Evolutionary conservation across 169 alveolate genomes (phyloP), one percentile per base, ranked within the genome.

Genomic region (Cryptosporidium bovis): DNA sequence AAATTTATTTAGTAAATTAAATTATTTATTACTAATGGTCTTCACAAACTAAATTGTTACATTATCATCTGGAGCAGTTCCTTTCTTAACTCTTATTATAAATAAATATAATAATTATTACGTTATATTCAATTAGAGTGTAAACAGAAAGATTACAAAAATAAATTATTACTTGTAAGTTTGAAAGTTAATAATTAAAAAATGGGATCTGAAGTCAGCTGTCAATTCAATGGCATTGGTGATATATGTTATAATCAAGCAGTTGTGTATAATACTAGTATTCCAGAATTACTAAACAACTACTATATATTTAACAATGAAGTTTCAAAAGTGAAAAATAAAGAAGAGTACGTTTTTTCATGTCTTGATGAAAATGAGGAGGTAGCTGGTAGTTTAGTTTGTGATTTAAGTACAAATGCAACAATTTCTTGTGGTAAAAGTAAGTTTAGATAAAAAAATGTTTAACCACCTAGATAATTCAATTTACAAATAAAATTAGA

Each of bases 161-260:
- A 27, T 10, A 53, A 53, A 53, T 5, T 5, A 40, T 40, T 40
- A 40, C 27, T 24, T 24, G 27, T 24, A 24, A 24, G 27, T 24
- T 24, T 24, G 27, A 24, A 24, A 24, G 27, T 24, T 24, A 24
- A 0, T 24, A 24, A 24, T 48, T 48, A 18, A 5, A 53, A 53
- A 29, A 69, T 69, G 83, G 83, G 83, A 51, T 27, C 65, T 0
- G 36, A 69, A 15, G 3, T 69, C 3, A 69, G 83, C 20, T 69
- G 83, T 33, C 68, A 69, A 13, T 29, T 53, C 16, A 69, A 40
- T 16, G 24, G 36, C 7, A 8, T 29, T 10, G 53, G 66, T 69
- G 67, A 69, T 51, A 5, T 66, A 51, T 69, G 83, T 46, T 33
- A 53, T 55, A 51, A 64, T n/a, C 44, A 64, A 16, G 51, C 56